phyloP scores from a whole-genome alignment of 2,329 filamentous ascomycete species.

The Sporothrix dimorphospora region DNA sequence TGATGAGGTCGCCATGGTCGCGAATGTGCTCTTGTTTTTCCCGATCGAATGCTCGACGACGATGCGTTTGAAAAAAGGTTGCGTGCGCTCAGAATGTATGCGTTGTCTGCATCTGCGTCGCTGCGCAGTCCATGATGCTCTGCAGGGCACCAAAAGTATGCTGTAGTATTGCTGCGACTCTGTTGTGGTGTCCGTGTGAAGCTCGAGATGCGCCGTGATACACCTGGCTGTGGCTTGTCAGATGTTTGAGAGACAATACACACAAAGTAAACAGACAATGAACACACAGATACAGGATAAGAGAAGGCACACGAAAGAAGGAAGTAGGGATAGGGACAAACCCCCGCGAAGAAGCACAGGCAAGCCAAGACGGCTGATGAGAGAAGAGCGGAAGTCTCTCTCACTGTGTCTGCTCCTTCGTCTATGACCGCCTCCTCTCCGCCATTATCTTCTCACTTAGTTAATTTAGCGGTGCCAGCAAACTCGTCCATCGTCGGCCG shows the following conservation, averaged over 20 bases:
- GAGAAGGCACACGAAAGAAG: background rate
- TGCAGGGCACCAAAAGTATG: background rate
- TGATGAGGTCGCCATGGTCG: background rate
- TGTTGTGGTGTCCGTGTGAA: background rate
- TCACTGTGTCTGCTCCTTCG: background rate
- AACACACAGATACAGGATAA: background rate
- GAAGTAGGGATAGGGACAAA: background rate
- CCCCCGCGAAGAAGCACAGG: background rate
- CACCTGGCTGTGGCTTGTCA: background rate
- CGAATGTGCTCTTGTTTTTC: background rate
- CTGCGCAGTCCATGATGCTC: constrained; percentile 1
- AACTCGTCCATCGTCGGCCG: background rate
- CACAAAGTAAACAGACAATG: background rate
- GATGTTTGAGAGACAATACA: background rate
- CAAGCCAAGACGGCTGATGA: background rate
- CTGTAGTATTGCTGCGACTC: background rate
- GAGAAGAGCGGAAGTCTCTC: background rate
- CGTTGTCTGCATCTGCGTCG: background rate
- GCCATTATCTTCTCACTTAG: background rate
- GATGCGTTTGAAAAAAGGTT: background rate
- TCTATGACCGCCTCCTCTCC: background rate
- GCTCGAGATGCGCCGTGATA: background rate
- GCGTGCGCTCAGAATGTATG: background rate
- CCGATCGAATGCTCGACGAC: background rate
- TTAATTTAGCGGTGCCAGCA: constrained; percentile 14